Evolutionary conservation across 2,329 filamentous ascomycete species (phyloP).

Genomic region (Aspergillus tamarii): DNA sequence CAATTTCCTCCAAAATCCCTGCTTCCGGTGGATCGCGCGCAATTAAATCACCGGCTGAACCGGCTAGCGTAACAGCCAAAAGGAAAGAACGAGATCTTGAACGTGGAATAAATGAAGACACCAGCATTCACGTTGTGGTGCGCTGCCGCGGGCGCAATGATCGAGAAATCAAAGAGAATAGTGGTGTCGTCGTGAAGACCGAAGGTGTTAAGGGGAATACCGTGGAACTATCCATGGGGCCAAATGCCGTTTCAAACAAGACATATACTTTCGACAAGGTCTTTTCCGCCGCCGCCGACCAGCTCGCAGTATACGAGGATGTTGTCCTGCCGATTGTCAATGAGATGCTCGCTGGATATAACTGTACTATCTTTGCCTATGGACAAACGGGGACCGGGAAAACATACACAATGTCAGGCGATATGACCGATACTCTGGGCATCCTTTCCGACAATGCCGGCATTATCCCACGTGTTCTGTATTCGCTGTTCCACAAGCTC

Average conservation of each 20-base stretch:
- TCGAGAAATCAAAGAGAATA: constrained; percentile 91
- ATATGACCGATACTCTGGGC: constrained; percentile 85
- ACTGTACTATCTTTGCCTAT: constrained; percentile 98
- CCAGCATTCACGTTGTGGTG: constrained; percentile 97
- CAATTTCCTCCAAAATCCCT: constrained; percentile 67
- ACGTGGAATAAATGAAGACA: constrained; percentile 72
- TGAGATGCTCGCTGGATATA: constrained; percentile 94
- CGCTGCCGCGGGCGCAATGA: constrained; percentile 91
- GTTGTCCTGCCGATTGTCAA: constrained; percentile 91
- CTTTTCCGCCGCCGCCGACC: constrained; percentile 92
- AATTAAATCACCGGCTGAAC: constrained; percentile 47
- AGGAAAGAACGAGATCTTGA: constrained; percentile 88
- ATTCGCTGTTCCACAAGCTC: constrained; percentile 83
- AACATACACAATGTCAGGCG: constrained; percentile 98
- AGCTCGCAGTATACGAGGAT: constrained; percentile 92
- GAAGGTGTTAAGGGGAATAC: constrained; percentile 84
- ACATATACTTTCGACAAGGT: constrained; percentile 97
- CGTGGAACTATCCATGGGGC: constrained; percentile 88
- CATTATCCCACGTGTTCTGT: constrained; percentile 89
- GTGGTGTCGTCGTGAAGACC: constrained; percentile 84
- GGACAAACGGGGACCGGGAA: constrained; percentile 98
- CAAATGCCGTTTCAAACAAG: constrained; percentile 91
- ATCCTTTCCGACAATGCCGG: constrained; percentile 89
- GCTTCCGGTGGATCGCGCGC: constrained; percentile 41
- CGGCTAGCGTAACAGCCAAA: constrained; percentile 66